Evolutionary conservation across 495 filamentous ascomycete species (phyloP).

Genomic region (Aspergillus ostianus): DNA sequence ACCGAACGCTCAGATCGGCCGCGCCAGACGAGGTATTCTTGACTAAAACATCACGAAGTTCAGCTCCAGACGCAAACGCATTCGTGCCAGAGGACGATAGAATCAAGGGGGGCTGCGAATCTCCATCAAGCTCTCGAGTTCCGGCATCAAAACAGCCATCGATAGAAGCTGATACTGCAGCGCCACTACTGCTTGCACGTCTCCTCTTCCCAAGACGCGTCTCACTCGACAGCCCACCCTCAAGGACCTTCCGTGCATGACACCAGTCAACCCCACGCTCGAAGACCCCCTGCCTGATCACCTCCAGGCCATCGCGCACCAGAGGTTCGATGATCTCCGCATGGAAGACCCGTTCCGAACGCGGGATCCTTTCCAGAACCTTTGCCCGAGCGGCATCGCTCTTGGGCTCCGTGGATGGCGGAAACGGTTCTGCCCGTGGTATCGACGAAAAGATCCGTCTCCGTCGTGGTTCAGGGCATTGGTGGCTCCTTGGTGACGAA

Average conservation of each 20-base stretch:
- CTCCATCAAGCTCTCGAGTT: not conserved
- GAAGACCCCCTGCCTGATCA: conserved; percentile 24
- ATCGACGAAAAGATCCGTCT: conserved; percentile 30
- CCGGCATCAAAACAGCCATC: not conserved
- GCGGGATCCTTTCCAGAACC: conserved; percentile 32
- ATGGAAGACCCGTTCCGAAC: conserved; percentile 31
- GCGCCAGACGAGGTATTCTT: conserved; percentile 33
- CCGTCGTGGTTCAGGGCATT: conserved; percentile 5
- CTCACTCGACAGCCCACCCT: not conserved
- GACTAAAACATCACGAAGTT: conserved; percentile 32
- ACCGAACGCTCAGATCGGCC: conserved; percentile 23
- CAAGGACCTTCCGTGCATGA: conserved; percentile 23
- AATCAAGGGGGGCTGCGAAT: conserved; percentile 27
- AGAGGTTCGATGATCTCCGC: conserved; percentile 28
- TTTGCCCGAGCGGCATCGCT: conserved; percentile 35
- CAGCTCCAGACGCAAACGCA: conserved; percentile 23
- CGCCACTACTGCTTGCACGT: not conserved
- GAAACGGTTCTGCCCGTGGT: conserved; percentile 34
- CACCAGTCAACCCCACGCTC: conserved; percentile 37
- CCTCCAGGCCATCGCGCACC: conserved; percentile 24
- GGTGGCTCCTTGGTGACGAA: conserved; percentile 3
- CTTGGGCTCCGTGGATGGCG: conserved; percentile 42
- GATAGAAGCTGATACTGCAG: too few relatives aligned
- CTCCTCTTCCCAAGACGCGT: not conserved
- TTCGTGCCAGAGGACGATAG: conserved; percentile 32